These are phyloP conservation scores for Ceratocystis colombiana DNA, from an alignment of 2,329 filamentous ascomycete species.

Conservation along the genomic window DNA sequence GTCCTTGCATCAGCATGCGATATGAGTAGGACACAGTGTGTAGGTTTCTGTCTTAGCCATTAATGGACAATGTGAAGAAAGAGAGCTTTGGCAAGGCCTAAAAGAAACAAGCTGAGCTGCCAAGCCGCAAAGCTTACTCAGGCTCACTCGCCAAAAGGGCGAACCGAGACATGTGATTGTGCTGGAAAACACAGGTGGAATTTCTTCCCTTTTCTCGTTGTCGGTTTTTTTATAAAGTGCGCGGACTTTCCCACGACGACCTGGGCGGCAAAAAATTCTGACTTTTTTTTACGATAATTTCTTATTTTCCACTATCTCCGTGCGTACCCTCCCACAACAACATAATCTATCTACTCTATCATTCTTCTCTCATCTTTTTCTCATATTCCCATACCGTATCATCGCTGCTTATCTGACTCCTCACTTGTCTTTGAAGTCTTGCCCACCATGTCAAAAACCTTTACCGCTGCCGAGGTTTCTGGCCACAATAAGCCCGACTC, in stretches of 20 bases:
- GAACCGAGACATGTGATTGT: constrained; percentile 2
- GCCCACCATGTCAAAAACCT: constrained; percentile 70
- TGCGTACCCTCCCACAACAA: no score
- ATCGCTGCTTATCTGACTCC: neutral
- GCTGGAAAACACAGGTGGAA: no score
- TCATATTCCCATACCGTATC: neutral
- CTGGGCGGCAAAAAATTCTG: neutral
- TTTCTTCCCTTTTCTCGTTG: no score
- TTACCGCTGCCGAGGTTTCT: constrained; percentile 74
- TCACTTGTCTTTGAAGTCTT: no score
- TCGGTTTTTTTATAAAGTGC: neutral
- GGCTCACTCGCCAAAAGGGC: neutral
- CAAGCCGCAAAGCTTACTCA: no score
- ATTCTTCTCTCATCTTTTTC: constrained; percentile 11
- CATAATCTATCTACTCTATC: constrained; percentile 9
- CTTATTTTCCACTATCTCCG: neutral
- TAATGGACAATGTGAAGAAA: no score
- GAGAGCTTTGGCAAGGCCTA: no score
- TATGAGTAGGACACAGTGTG: neutral
- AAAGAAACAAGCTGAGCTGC: no score
- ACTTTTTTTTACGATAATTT: constrained; percentile 13
- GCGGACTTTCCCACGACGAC: neutral
- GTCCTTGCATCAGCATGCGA: neutral
- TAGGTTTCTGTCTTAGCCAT: no score
- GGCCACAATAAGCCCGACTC: constrained; percentile 80